Evolutionary conservation across 371 early-diverging fungal species (phyloP), one percentile per base, ranked within the genome.

Genomic region (Mucor plumbeus): DNA sequence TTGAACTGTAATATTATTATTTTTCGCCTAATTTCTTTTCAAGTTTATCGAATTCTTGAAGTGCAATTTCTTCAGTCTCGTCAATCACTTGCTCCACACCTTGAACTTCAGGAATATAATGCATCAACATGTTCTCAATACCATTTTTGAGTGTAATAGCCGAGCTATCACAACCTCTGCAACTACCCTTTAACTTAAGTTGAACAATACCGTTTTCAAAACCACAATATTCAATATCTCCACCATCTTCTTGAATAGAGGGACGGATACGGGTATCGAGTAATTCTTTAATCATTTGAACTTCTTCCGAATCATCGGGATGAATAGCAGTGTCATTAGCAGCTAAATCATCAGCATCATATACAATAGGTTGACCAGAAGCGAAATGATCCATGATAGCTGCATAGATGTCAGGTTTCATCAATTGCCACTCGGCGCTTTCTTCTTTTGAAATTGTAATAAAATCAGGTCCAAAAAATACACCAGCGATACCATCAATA

Each of bases 51-150:
- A 84, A 84, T 64, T 84, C 84, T 70, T 81, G 79, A 59, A 80
- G 65, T 8, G 79, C 74, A 39, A 84, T 65, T 3, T 72, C 66
- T 41, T 84, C 84, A 14, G 72, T 66, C 55, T 84, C 84, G 65
- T 80, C 88, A 67, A 90, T 82, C 26, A 92, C 88, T 79, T 97
- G 97, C 74, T 96, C 97, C 2, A 99, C 97, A 4, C 88, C 79
- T 26, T 90, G 84, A n/a, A 99, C 96, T 71, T 98, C 98, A 0
- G 98, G 98, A 57, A 99, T 90, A 73, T 98, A 99, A 77, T 99
- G 97, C 90, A 93, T 95, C 71, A 99, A 78, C 99, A 99, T 99
- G 67, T 95, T 96, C 78, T 98, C 98, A 66, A 99, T 97, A 5
- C 99, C 99, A 70, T 96, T 95, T 87, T 97, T 99, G 36, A 98